Evolutionary conservation across 345 rosid species (phyloP).

Genomic region (Dipteronia sinensis): DNA sequence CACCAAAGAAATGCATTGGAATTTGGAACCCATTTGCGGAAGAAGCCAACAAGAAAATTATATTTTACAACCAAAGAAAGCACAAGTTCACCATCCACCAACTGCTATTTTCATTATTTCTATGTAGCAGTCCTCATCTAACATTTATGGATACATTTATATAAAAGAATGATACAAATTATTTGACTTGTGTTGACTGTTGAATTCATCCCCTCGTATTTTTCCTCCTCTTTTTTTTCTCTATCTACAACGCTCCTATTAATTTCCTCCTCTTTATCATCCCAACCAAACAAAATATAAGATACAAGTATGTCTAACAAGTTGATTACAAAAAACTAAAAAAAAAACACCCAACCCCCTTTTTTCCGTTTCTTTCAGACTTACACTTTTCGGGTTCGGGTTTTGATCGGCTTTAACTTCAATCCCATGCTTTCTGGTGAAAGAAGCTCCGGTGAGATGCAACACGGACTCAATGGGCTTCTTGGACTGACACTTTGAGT

Average conservation of each 20-base stretch:
- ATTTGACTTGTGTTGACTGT: conserved; percentile 27
- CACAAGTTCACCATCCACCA: not conserved
- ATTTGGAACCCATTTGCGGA: conserved; percentile 14
- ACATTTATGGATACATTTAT: conserved; percentile 28
- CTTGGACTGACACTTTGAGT: conserved; percentile 81
- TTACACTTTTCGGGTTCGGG: conserved; percentile 61
- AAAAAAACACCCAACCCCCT: conserved; percentile 2
- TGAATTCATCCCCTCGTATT: conserved; percentile 21
- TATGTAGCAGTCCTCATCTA: not conserved
- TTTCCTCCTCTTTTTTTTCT: conserved; percentile 20
- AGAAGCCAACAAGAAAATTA: not conserved
- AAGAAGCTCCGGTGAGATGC: conserved; percentile 91
- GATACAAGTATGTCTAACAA: conserved; percentile 20
- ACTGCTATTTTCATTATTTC: conserved; percentile 26
- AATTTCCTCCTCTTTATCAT: conserved; percentile 6
- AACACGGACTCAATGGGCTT: conserved; percentile 78
- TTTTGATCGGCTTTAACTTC: conserved; percentile 93
- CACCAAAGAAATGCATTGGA: conserved; percentile 12
- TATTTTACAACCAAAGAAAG: not conserved
- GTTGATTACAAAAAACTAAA: conserved; percentile 14
- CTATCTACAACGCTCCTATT: conserved; percentile 39
- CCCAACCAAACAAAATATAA: conserved; percentile 22
- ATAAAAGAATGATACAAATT: conserved; percentile 32
- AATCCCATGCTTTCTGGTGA: conserved; percentile 99
- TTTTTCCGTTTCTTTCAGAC: conserved; percentile 17